These are phyloP conservation scores for Lippia alba DNA, from an alignment of 305 asterid genomes.

Conservation along the genomic window DNA sequence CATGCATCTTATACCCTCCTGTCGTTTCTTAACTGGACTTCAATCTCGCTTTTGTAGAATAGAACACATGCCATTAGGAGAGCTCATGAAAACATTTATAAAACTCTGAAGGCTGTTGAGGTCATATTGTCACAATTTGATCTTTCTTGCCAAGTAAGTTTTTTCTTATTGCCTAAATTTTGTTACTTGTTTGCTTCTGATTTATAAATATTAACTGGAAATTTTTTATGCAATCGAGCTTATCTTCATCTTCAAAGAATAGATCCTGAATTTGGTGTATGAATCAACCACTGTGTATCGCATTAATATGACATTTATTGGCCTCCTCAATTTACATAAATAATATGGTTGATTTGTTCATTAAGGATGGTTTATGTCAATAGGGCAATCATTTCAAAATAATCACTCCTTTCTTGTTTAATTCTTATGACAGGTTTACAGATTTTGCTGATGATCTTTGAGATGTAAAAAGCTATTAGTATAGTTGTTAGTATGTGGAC, in stretches of 20 bases:
- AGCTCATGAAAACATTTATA: conserved; percentile 97
- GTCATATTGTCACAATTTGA: conserved; percentile 90
- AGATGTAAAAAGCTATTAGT: not conserved
- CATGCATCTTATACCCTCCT: not conserved
- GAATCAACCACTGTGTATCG: not conserved
- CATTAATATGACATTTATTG: not conserved
- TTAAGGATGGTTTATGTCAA: not conserved
- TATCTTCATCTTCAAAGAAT: not conserved
- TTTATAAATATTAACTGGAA: not conserved
- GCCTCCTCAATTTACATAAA: not conserved
- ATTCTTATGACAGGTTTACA: not conserved
- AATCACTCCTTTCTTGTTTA: not conserved
- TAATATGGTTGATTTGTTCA: not conserved
- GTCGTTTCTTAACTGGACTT: conserved; percentile 24
- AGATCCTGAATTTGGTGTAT: not conserved
- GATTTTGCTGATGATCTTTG: not conserved
- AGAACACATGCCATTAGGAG: conserved; percentile 94
- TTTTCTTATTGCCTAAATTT: conserved; percentile 7
- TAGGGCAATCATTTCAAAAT: not conserved
- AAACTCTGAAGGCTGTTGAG: conserved; percentile 91
- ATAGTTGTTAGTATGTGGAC: not conserved
- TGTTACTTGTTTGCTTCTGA: conserved; percentile 17
- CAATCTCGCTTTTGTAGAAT: conserved; percentile 56
- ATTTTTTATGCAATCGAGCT: not conserved
- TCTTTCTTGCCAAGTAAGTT: conserved; percentile 83